These are phyloP conservation scores for Colletotrichum australisinense DNA, from an alignment of 2,329 filamentous ascomycete genomes.

Conservation along the genomic window DNA sequence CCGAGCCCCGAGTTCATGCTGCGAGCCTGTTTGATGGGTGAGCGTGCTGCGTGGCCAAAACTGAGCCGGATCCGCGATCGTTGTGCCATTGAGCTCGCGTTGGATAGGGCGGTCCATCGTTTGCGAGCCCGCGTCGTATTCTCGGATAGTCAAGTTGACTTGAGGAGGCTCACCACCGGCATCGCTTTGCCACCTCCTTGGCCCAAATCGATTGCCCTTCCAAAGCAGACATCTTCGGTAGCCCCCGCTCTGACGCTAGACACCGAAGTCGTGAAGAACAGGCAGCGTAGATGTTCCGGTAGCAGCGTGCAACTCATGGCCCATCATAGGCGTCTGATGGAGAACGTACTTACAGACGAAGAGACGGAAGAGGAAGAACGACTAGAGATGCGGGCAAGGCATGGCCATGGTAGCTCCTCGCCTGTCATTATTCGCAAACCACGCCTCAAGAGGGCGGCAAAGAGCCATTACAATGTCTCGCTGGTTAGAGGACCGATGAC, in stretches of 20 bases:
- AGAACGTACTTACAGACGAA: slow-evolving; percentile 55
- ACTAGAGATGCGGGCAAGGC: slow-evolving; percentile 52
- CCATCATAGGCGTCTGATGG: slow-evolving; percentile 48
- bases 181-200: slow-evolving; percentile 39
- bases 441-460: slow-evolving; percentile 54
- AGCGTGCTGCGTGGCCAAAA: slow-evolving; percentile 92
- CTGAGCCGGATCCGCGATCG: slow-evolving; percentile 87
- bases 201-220: slow-evolving; percentile 40
- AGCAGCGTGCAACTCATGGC: slow-evolving; percentile 57
- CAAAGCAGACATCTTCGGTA: slow-evolving; percentile 37
- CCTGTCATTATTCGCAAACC: slow-evolving; percentile 48
- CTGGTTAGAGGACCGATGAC: slow-evolving; percentile 41
- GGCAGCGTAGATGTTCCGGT: slow-evolving; percentile 61
- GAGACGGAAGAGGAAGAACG: slow-evolving; percentile 58
- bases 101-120: slow-evolving; percentile 79
- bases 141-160: slow-evolving; percentile 71
- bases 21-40: slow-evolving; percentile 79
- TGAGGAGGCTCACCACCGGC: slow-evolving; percentile 59
- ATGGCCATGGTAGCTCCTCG: slow-evolving; percentile 41
- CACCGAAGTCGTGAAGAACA: slow-evolving; percentile 45
- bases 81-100: slow-evolving; percentile 86
- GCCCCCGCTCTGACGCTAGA: slow-evolving; percentile 39
- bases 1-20: slow-evolving; percentile 90
- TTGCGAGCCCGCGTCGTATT: slow-evolving; percentile 77
- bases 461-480: slow-evolving; percentile 46